These are phyloP conservation scores for Apiospora sp. DNA, from an alignment of 2,329 filamentous ascomycete species.

Conservation along the genomic window DNA sequence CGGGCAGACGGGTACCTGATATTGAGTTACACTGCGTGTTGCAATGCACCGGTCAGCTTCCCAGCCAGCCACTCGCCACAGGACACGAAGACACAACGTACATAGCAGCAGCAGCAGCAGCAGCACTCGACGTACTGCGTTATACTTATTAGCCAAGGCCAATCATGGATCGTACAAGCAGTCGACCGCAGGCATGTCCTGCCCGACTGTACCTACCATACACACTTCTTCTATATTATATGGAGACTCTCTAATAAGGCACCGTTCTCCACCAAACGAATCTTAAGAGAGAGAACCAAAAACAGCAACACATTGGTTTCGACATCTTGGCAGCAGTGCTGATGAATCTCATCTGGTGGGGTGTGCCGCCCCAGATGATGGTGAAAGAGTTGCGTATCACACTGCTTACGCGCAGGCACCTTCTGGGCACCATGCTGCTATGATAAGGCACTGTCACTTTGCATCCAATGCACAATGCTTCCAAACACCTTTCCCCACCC, in stretches of 20 bases:
- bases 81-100: background rate
- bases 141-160: background rate
- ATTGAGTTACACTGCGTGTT: constrained; percentile 19
- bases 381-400: background rate
- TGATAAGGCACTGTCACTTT: background rate
- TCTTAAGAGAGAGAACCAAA: background rate
- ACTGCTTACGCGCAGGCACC: constrained; percentile 6
- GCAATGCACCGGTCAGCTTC: constrained; percentile 1
- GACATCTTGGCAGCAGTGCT: background rate
- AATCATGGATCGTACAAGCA: background rate
- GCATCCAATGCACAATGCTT: background rate
- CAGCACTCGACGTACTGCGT: background rate
- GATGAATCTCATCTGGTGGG: background rate
- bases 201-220: background rate
- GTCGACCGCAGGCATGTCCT: background rate
- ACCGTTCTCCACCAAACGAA: background rate
- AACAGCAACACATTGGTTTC: background rate
- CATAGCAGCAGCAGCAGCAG: background rate
- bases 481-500: background rate
- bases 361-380: background rate
- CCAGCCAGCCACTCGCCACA: constrained; percentile 12
- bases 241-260: background rate
- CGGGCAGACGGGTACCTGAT: constrained; percentile 20
- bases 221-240: background rate
- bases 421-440: background rate